Evolutionary conservation across 495 filamentous ascomycete genomes (phyloP), one percentile per base, ranked within the genome.

Genomic region (Penicilliopsis zonata): DNA sequence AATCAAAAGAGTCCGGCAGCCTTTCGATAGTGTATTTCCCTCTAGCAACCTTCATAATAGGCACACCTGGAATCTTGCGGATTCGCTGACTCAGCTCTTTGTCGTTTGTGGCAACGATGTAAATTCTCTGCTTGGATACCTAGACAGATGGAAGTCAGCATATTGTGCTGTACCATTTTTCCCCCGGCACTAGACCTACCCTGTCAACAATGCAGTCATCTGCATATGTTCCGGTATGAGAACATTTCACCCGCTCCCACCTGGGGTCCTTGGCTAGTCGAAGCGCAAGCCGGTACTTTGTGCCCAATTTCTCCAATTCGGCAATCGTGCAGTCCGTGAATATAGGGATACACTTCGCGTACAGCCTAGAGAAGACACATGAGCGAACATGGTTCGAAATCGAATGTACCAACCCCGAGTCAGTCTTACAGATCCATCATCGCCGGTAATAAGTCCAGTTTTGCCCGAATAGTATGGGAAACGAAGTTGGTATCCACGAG

Each of bases 131-230:
- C 53, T 78, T 80, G 44, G 59, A 27, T n/a, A 51, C 37, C 47
- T 50, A 18, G 10, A 13, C 7, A 28, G 5, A 13, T 13, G 31
- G 13, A 24, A 8, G 12, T 16, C 8, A 2, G 26, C 37, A 17
- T 17, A 5, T 23, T 12, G 14, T 31, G 12, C n/a, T 26, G 21
- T 18, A 13, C 7, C 25, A n/a, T 28, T n/a, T 20, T 10, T 21
- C 37, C 33, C 44, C 44, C 26, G 47, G 38, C 41, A 74, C 66
- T 47, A n/a, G 72, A 47, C 47, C 71, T 14, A 92, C 75, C 15
- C 87, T 65, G 50, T 95, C 88, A 9, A 95, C 87, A 6, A 96
- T 70, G 47, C 86, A 95, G 41, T 95, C 86, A 67, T 94, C 86
- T n/a, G 86, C 86, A 65, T 93, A 94, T 2, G 78, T 77, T 8